Evolutionary conservation across 2,329 filamentous ascomycete species (phyloP).

Genomic region (Pestalotiopsis sp.): DNA sequence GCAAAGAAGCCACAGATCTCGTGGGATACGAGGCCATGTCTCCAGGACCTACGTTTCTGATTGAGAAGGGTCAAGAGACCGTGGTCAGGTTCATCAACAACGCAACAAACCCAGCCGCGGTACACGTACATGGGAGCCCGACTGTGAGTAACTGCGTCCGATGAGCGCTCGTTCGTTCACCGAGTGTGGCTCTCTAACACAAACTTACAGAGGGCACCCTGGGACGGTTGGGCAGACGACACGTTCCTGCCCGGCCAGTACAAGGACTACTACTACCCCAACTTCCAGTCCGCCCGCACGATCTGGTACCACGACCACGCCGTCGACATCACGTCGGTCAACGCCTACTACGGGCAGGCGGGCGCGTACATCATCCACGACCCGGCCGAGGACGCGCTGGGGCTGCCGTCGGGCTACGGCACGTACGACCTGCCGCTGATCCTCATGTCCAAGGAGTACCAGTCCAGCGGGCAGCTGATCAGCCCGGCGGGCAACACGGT

Average conservation of each 20-base stretch:
- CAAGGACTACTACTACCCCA: conserved; percentile 61
- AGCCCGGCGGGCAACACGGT: conserved; percentile 45
- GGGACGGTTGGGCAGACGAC: conserved; percentile 56
- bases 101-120: conserved; percentile 42
- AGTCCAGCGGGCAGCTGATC: conserved; percentile 49
- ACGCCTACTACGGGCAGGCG: conserved; percentile 59
- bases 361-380: conserved; percentile 59
- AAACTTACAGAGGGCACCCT: background rate
- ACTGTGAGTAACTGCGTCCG: conserved; percentile 24
- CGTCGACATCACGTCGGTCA: conserved; percentile 48
- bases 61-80: conserved; percentile 50
- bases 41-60: conserved; percentile 55
- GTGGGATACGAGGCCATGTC: conserved; percentile 57
- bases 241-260: conserved; percentile 47
- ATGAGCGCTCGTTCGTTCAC: background rate
- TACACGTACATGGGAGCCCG: conserved; percentile 59
- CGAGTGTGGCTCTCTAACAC: too few relatives aligned
- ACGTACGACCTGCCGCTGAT: conserved; percentile 56
- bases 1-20: conserved; percentile 31
- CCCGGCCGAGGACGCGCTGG: conserved; percentile 47
- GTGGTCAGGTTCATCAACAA: conserved; percentile 58
- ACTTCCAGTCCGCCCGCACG: conserved; percentile 52
- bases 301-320: conserved; percentile 61
- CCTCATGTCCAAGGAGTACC: conserved; percentile 53
- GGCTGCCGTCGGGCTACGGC: conserved; percentile 50